Evolutionary conservation across 2,329 filamentous ascomycete genomes (phyloP).

Genomic region (Setomelanomma holmii): DNA sequence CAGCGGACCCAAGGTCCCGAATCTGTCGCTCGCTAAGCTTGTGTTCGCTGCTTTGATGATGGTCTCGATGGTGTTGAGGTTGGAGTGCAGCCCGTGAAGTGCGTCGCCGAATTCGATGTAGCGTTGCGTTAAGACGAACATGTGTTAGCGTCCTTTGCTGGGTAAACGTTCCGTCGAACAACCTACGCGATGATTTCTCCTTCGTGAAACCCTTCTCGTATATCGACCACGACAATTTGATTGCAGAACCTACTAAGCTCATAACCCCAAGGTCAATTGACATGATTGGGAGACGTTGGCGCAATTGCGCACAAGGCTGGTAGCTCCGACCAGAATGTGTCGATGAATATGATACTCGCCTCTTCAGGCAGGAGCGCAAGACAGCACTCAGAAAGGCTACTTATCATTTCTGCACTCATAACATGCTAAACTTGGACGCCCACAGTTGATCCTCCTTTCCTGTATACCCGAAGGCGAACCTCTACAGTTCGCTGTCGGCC

Average conservation of each 20-base stretch:
- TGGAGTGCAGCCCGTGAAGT: constrained; percentile 13
- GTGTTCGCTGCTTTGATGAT: constrained; percentile 15
- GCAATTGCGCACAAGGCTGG: neutral
- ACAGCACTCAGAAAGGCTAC: too few species aligned
- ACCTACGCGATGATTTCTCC: constrained; percentile 15
- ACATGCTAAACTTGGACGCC: too few species aligned
- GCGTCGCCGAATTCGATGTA: constrained; percentile 22
- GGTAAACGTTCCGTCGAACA: neutral
- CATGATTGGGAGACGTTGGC: constrained; percentile 1
- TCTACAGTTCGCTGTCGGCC: neutral
- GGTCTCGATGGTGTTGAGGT: constrained; percentile 13
- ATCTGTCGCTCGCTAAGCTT: constrained; percentile 3
- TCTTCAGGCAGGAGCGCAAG: too few species aligned
- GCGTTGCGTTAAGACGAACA: constrained; percentile 13
- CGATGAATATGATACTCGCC: too few species aligned
- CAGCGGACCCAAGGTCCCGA: constrained; percentile 1
- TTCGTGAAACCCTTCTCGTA: constrained; percentile 17
- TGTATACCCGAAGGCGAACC: neutral
- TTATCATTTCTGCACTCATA: too few species aligned
- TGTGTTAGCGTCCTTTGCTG: neutral
- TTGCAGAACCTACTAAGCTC: constrained; percentile 7
- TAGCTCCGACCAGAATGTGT: too few species aligned
- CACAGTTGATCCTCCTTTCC: neutral
- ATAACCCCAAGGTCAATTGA: constrained; percentile 6
- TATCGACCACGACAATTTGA: constrained; percentile 13